phyloP scores from a whole-genome alignment of 768 basidiomycete genomes.

The Steccherinum ochraceum region DNA sequence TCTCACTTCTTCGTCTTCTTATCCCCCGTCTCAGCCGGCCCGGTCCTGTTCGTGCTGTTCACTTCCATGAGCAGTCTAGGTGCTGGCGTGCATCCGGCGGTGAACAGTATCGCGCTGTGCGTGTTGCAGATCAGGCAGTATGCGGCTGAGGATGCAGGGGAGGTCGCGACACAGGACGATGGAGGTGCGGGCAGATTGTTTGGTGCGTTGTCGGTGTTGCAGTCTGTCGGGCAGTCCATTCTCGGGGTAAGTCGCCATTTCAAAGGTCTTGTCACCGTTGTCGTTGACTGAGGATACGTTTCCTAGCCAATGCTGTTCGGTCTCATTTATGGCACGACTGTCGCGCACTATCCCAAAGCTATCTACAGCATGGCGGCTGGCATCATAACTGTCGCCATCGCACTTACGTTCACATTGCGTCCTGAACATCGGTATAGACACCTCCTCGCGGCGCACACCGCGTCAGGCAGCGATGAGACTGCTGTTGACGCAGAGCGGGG shows the following conservation, averaged over 20 bases:
- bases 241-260: constrained; percentile 31
- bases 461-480: too few relatives aligned
- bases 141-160: not conserved
- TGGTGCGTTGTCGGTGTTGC: constrained; percentile 64
- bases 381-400: constrained; percentile 46
- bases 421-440: constrained; percentile 16
- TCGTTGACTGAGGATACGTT: not conserved
- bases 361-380: constrained; percentile 57
- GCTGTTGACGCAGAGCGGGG: not conserved
- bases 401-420: constrained; percentile 37
- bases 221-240: constrained; percentile 61
- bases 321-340: constrained; percentile 56
- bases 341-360: constrained; percentile 57
- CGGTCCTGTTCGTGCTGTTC: constrained; percentile 44
- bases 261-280: not conserved
- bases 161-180: constrained; percentile 10
- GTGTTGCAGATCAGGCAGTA: constrained; percentile 35
- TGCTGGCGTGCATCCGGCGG: constrained; percentile 60
- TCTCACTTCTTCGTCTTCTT: constrained; percentile 59
- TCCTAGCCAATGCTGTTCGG: constrained; percentile 66
- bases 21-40: constrained; percentile 37
- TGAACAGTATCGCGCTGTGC: constrained; percentile 70
- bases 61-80: constrained; percentile 62
- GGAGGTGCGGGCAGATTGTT: constrained; percentile 50
- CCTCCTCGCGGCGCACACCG: not conserved